Evolutionary conservation across 2,329 filamentous ascomycete genomes (phyloP), one percentile per base, ranked within the genome.

Genomic region (Pezicula radicicola): DNA sequence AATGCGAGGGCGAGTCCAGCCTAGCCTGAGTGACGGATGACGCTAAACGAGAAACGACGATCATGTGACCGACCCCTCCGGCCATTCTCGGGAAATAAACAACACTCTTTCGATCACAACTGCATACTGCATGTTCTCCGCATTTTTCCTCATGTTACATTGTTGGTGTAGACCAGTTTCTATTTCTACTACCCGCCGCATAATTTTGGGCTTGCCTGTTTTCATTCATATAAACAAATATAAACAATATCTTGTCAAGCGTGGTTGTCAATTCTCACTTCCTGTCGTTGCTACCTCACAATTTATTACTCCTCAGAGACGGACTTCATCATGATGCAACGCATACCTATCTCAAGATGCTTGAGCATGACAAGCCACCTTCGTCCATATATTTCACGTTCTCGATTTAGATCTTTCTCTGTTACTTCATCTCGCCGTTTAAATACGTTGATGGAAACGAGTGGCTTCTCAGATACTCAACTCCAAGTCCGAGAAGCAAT

Each of bases 401-500:
- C n/a, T 16, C 27, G 3, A 19, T 28, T 19, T 39, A 28, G 16
- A 47, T 21, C 28, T 2, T 65, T 66, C 39, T 61, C 63, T 25
- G 35, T 47, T 33, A 61, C 60, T 8, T 44, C 27, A 37, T 42
- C 55, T 7, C 48, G 50, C 6, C 27, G 46, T 51, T 48, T 54
- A 48, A 65, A 65, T 57, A 64, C 60, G 10, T 58, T 91, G 49
- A 91, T 92, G 88, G 85, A 89, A 58, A 83, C 79, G 35, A 81
- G 80, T 1, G 83, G 85, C 25, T 91, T 93, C 70, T 85, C 83
- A 0, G 83, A 89, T 42, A 85, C 84, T 46, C 88, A 93, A 62
- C 64, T 91, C 43, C 83, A 79, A 48, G 88, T 93, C 4, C 79
- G 87, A 35, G 85, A 91, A 54, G 84, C 87, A 0, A 78, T 92